A percentile compares a stretch with the other conserved stretches of the same genome.
These are phyloP conservation scores for Sclerotinia sclerotiorum DNA, from an alignment of 2,329 filamentous ascomycete species.

Conservation along the genomic window DNA sequence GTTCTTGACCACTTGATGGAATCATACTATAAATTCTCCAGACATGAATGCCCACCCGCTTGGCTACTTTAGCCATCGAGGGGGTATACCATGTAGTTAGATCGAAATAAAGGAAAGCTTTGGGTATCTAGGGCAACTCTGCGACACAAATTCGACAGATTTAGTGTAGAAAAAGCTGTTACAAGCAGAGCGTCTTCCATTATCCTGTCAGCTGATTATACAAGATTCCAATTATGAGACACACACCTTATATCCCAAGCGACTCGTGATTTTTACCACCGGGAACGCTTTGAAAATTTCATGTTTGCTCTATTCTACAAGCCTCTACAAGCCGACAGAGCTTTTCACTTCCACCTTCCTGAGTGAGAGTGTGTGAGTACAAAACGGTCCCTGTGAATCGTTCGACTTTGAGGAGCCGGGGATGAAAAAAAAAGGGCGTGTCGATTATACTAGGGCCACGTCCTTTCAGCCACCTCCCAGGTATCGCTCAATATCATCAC, in stretches of 20 bases:
- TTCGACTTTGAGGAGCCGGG: not conserved
- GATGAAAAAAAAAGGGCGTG: not conserved
- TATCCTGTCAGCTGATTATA: not conserved
- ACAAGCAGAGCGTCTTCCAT: not conserved
- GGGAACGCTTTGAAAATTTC: not conserved
- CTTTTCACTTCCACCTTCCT: not conserved
- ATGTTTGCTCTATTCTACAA: not conserved
- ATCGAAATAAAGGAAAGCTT: not conserved
- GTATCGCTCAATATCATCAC: slow-evolving; percentile 74
- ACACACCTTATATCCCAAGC: not conserved
- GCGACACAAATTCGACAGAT: not conserved
- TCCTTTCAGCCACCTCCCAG: slow-evolving; percentile 26
- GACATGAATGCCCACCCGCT: not conserved
- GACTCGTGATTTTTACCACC: not conserved
- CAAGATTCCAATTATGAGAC: not conserved
- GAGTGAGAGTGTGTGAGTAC: not conserved
- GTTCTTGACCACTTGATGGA: not conserved
- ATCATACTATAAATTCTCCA: not conserved
- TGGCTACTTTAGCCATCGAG: not conserved
- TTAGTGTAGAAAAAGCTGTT: not conserved
- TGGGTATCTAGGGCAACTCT: not conserved
- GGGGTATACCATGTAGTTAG: not conserved
- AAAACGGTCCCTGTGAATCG: not conserved
- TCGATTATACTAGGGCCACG: not conserved
- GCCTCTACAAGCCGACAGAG: not conserved